Conservation (phyloP, 352 stramenopile genomes). For the Phytophthora podocarpi region DNA sequence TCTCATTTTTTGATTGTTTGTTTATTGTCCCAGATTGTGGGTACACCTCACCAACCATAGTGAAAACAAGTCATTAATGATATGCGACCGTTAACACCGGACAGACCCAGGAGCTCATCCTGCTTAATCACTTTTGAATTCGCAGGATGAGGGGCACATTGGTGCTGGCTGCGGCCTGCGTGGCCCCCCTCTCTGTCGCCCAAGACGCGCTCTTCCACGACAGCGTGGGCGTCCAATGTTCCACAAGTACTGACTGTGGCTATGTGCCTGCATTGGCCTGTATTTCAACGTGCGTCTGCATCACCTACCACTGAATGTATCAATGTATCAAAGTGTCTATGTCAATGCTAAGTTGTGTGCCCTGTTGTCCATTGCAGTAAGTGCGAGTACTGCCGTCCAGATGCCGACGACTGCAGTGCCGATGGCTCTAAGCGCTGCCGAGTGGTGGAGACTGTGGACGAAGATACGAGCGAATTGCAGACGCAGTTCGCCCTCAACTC, state of each 20-base stretch:
- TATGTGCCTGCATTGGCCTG: slow-evolving; percentile 78
- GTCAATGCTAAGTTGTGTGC: background rate
- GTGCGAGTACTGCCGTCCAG: slow-evolving; percentile 70
- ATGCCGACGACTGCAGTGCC: slow-evolving; percentile 61
- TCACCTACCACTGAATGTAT: background rate
- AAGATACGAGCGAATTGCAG: slow-evolving; percentile 43
- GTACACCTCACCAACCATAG: slow-evolving; percentile 7
- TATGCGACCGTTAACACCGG: background rate
- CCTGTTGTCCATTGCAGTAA: slow-evolving; percentile 33
- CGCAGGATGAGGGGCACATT: slow-evolving; percentile 7
- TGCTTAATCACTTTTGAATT: background rate
- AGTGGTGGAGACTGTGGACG: slow-evolving; percentile 37
- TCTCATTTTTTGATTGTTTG: background rate
- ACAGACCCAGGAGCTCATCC: background rate
- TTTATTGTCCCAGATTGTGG: slow-evolving; percentile 25
- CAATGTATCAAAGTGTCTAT: background rate
- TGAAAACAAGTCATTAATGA: slow-evolving; percentile 9
- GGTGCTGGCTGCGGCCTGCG: slow-evolving; percentile 5
- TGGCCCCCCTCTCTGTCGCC: slow-evolving; percentile 4
- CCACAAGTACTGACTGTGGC: slow-evolving; percentile 63
- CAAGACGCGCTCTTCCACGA: slow-evolving; percentile 37
- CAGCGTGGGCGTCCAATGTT: slow-evolving; percentile 51
- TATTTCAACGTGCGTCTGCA: slow-evolving; percentile 47
- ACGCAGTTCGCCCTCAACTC: slow-evolving; percentile 40
- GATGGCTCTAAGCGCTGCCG: slow-evolving; percentile 72